phyloP scores from a whole-genome alignment of 2,329 filamentous ascomycete species.

The Xylariaceae sp. region DNA sequence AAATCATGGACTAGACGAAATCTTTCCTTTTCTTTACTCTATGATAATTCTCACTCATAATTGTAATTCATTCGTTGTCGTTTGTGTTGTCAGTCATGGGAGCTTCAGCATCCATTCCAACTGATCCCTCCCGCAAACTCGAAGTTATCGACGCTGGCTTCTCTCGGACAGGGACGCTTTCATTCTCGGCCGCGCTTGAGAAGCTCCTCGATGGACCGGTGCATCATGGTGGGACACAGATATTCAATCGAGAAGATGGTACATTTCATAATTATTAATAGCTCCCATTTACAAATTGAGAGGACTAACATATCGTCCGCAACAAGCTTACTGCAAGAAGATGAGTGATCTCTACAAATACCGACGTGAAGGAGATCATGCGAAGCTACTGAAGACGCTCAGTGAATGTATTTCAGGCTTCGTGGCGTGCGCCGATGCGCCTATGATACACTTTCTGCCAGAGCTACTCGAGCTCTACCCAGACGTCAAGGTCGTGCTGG shows the following conservation, averaged over 20 bases:
- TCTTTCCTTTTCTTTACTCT: too few relatives aligned
- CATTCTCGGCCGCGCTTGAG: slow-evolving; percentile 44
- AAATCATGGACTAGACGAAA: too few relatives aligned
- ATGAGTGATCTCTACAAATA: slow-evolving; percentile 27
- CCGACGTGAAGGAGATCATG: slow-evolving; percentile 22
- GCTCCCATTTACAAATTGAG: too few relatives aligned
- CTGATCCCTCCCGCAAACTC: slow-evolving; percentile 29
- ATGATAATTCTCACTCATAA: too few relatives aligned
- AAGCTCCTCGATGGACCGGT: slow-evolving; percentile 45
- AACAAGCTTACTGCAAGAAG: slow-evolving; percentile 19
- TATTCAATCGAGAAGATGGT: slow-evolving; percentile 35
- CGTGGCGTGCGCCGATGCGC: slow-evolving; percentile 41
- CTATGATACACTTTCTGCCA: slow-evolving; percentile 37
- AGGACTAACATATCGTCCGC: neutral
- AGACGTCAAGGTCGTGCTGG: slow-evolving; percentile 43
- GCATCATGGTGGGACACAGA: slow-evolving; percentile 44
- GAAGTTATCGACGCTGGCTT: slow-evolving; percentile 41
- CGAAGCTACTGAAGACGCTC: slow-evolving; percentile 30
- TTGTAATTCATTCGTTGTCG: too few relatives aligned
- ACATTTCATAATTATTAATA: slow-evolving; percentile 2
- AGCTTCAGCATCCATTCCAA: slow-evolving; percentile 26
- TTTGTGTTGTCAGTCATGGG: too few relatives aligned
- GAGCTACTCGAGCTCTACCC: slow-evolving; percentile 46
- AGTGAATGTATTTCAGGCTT: slow-evolving; percentile 38
- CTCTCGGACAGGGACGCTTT: slow-evolving; percentile 46